Evolutionary conservation across 2,329 filamentous ascomycete species (phyloP), one percentile per base, ranked within the genome.

Genomic region (Colletotrichum zoysiae): DNA sequence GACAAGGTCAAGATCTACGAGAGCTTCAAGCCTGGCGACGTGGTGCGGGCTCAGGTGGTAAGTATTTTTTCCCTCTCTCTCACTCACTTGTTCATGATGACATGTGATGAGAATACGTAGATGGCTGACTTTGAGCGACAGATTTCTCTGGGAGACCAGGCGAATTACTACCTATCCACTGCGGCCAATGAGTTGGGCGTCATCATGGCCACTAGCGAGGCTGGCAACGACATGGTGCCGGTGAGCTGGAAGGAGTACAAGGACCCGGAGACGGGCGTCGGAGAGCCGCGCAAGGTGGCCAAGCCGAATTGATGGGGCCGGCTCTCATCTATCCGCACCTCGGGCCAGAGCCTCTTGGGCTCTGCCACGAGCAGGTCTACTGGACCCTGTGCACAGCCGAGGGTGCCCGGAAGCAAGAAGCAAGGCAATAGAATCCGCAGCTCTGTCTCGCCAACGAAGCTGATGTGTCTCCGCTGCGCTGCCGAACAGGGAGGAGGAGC

Each of bases 181-280:
- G 94, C 95, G 38, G 90, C 90, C 76, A 98, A 99, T 81, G 93
- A 97, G 79, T 86, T 97, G 51, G 96, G 96, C 2, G 95, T 98
- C 70, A 93, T 99, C 50, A 93, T 98, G 90, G 96, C 95, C 12
- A 92, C 89, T 76, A 97, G 94, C 79, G 94, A 97, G 80, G 89
- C 88, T 2, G 95, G 95, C 1, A 95, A 97, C 82, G 89, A 93
- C 77, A 97, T 98, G 95, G 92, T 93, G 77, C 95, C 96, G 2
- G 89, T 97, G 67, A 97, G 92, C 82, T 99, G 96, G 96, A 97
- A 92, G 84, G 95, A 98, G 83, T 97, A 97, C 84, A 89, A 89
- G 78, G 95, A 98, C 84, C 90, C 91, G 0, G 90, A 92, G 78
- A 97, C 92, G 8, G 95, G 94, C 3, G 79, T 86, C 57, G 90